A percentile compares a stretch with the other conserved stretches of the same genome.
Conservation (phyloP, 768 basidiomycete species). For the Mycena polygramma region DNA sequence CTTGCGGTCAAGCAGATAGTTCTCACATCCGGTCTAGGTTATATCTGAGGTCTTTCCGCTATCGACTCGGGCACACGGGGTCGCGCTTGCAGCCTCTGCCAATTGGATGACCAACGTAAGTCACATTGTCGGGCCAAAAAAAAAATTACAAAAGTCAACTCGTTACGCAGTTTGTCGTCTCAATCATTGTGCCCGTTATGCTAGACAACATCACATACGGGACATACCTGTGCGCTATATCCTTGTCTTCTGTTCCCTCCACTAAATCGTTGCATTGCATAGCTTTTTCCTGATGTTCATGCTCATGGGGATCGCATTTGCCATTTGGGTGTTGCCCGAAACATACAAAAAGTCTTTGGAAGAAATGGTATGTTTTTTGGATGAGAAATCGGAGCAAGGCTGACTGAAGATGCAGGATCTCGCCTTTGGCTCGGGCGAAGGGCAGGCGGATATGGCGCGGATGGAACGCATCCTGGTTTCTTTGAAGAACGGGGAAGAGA, state of each 20-base stretch:
- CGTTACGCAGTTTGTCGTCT: slow-evolving; percentile 36
- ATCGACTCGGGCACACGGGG: slow-evolving; percentile 55
- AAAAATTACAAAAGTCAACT: neutral
- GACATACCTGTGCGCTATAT: slow-evolving; percentile 45
- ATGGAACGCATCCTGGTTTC: slow-evolving; percentile 38
- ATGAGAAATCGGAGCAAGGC: too few species aligned
- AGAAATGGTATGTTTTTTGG: slow-evolving; percentile 40
- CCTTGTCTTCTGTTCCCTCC: neutral
- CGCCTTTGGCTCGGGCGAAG: slow-evolving; percentile 40
- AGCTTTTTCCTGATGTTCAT: slow-evolving; percentile 45
- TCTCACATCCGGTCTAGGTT: slow-evolving; percentile 29
- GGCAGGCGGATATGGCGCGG: slow-evolving; percentile 38
- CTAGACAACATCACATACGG: slow-evolving; percentile 48
- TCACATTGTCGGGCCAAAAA: neutral
- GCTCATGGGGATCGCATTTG: slow-evolving; percentile 44
- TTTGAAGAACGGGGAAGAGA: slow-evolving; percentile 24
- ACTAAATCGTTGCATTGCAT: neutral
- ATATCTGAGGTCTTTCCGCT: slow-evolving; percentile 59
- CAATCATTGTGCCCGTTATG: slow-evolving; percentile 50
- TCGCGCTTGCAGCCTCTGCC: slow-evolving; percentile 56
- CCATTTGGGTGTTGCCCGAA: slow-evolving; percentile 47
- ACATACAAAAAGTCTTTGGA: slow-evolving; percentile 47
- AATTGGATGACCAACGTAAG: slow-evolving; percentile 55
- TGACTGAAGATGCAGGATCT: slow-evolving; percentile 30
- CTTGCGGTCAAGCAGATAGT: neutral